Evolutionary conservation across 2,329 filamentous ascomycete species (phyloP).

Genomic region (Taxawa tesnikishii): DNA sequence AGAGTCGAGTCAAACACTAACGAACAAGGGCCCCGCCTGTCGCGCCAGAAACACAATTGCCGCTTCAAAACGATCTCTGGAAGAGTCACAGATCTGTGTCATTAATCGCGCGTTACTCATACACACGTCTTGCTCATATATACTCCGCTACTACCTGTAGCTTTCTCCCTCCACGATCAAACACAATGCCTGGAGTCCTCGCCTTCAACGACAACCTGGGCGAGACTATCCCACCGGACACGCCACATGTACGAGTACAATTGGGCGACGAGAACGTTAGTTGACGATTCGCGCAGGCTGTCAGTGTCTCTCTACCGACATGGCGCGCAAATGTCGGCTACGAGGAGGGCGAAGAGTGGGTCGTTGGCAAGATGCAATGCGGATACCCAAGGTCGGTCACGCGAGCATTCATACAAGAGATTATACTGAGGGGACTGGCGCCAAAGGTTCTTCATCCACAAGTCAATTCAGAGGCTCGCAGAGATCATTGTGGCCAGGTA

Average conservation of each 20-base stretch:
- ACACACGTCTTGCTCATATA: too few species aligned
- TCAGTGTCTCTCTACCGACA: constrained; percentile 90
- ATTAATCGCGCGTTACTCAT: too few species aligned
- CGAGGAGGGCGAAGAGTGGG: constrained; percentile 82
- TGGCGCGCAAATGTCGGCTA: constrained; percentile 88
- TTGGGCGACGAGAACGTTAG: too few species aligned
- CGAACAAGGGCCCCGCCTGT: too few species aligned
- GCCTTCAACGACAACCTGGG: constrained; percentile 33
- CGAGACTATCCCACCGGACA: constrained; percentile 65
- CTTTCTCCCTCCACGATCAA: too few species aligned
- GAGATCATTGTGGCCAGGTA: constrained; percentile 52
- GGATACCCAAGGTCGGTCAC: constrained; percentile 70
- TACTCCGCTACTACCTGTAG: too few species aligned
- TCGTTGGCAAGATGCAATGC: constrained; percentile 72
- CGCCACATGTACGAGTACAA: constrained; percentile 67
- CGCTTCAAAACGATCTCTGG: background rate
- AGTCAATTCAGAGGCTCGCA: constrained; percentile 63
- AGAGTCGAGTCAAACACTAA: too few species aligned
- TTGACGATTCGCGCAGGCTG: constrained; percentile 51
- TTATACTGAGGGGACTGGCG: too few species aligned
- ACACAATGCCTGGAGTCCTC: constrained; percentile 9
- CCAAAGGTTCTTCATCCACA: constrained; percentile 79
- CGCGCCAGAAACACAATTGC: too few species aligned
- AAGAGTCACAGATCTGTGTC: background rate
- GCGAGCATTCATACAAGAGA: too few species aligned